A percentile compares a stretch with the other conserved stretches of the same genome.
Conservation (phyloP, 164 flowering plant species). For the Aristolochia contorta region DNA sequence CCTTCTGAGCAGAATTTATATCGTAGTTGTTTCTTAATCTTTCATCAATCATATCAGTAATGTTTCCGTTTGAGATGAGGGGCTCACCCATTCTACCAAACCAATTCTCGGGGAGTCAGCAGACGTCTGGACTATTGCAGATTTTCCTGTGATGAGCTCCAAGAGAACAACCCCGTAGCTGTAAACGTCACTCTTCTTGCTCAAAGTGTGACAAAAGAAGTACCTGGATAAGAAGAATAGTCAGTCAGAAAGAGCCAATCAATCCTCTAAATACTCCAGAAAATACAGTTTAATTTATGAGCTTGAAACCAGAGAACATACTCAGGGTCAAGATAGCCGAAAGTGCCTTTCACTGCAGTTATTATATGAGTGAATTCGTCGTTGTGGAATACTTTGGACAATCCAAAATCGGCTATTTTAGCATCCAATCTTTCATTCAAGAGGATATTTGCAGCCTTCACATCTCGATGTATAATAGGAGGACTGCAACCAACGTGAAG, state of each 20-base stretch:
- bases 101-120: constrained; percentile 1
- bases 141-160: constrained; percentile 35
- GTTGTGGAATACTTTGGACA: constrained; percentile 1
- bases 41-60: constrained; percentile 21
- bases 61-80: constrained; percentile 14
- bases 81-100: no score
- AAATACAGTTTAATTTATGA: no score
- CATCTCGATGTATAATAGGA: constrained; percentile 6
- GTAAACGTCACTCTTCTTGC: constrained; percentile 43
- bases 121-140: constrained; percentile 5
- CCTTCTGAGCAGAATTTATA: constrained; percentile 20
- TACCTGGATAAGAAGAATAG: constrained; percentile 21
- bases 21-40: constrained; percentile 21
- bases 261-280: no score
- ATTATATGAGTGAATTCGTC: constrained; percentile 1
- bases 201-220: constrained; percentile 13
- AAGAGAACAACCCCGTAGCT: constrained; percentile 48
- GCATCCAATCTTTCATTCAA: constrained; percentile 5
- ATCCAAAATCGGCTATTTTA: constrained; percentile 5
- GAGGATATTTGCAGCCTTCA: constrained; percentile 4
- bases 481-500: constrained; percentile 3
- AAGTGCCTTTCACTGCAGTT: constrained; percentile 27
- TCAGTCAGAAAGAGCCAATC: no score
- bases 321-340: constrained; percentile 61
- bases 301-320: constrained; percentile 18